Conservation (phyloP, 306 rosid genomes). For the Dicorynia guianensis region DNA sequence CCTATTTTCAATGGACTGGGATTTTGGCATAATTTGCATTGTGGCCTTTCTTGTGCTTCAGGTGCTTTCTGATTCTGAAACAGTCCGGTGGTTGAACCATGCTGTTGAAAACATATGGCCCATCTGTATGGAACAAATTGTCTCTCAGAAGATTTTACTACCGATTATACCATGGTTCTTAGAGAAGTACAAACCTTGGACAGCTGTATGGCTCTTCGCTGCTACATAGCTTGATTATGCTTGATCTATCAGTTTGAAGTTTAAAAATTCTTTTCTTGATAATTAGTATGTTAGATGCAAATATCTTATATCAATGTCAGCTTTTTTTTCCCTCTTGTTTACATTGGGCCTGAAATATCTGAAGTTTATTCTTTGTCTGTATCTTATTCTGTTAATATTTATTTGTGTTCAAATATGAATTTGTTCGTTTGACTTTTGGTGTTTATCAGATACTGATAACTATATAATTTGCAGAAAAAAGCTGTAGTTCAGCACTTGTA, state of each 20-base stretch:
- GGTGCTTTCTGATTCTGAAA: constrained; percentile 97
- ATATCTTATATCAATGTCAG: constrained; percentile 25
- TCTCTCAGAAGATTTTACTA: constrained; percentile 85
- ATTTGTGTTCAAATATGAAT: neutral
- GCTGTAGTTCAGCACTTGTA: constrained; percentile 80
- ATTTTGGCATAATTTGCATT: constrained; percentile 4
- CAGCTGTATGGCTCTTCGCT: constrained; percentile 77
- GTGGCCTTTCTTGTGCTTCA: constrained; percentile 42
- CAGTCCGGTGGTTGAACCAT: constrained; percentile 96
- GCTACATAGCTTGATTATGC: constrained; percentile 31
- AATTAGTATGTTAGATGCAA: neutral
- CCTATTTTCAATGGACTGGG: constrained; percentile 11
- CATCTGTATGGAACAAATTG: constrained; percentile 91
- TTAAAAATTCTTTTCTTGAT: constrained; percentile 13
- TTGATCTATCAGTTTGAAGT: constrained; percentile 37
- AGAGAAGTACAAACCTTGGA: constrained; percentile 99
- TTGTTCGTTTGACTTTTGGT: constrained; percentile 39
- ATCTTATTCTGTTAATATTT: constrained; percentile 7
- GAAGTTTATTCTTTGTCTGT: neutral
- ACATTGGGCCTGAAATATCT: neutral
- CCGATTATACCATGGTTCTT: constrained; percentile 98
- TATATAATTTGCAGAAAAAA: constrained; percentile 65
- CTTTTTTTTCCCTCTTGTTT: neutral
- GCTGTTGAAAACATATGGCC: constrained; percentile 98
- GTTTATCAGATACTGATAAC: constrained; percentile 36